A percentile compares a stretch with the other conserved stretches of the same genome.
These are phyloP conservation scores for Physcomitrellopsis africana DNA, from an alignment of 225 moss, liverwort and hornwort genomes.

Conservation along the genomic window DNA sequence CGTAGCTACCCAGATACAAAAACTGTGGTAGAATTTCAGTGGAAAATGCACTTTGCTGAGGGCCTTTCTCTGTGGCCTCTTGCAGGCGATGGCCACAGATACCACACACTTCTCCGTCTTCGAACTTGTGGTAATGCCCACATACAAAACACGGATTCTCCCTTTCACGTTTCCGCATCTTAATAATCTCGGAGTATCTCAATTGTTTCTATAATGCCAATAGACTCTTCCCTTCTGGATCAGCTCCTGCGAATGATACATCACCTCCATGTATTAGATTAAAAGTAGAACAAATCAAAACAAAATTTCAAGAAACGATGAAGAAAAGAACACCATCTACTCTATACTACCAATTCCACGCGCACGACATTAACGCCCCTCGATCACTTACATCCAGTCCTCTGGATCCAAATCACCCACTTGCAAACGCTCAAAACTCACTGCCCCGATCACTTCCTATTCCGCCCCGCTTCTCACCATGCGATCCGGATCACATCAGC, in stretches of 20 bases:
- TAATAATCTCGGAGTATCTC: background rate
- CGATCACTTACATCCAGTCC: background rate
- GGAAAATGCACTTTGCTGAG: conserved; percentile 88
- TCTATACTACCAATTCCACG: background rate
- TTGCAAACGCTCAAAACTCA: background rate
- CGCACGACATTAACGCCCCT: background rate
- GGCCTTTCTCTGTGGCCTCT: conserved; percentile 91
- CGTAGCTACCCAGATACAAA: conserved; percentile 95
- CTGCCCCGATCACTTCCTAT: background rate
- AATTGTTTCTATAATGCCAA: background rate
- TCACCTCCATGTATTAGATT: background rate
- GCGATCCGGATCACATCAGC: background rate
- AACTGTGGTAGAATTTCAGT: conserved; percentile 91
- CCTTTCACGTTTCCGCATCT: conserved; percentile 99
- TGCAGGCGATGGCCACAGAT: conserved; percentile 93
- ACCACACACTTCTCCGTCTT: conserved; percentile 97
- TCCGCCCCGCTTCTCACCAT: background rate
- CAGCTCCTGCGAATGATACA: conserved; percentile 20
- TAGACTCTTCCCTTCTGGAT: background rate
- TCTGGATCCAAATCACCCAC: background rate
- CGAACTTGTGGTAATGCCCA: conserved; percentile 98
- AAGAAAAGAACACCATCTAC: background rate
- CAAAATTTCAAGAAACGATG: too few species aligned
- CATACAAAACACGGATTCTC: conserved; percentile 99
- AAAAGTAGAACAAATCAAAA: background rate